Evolutionary conservation across 2,329 filamentous ascomycete genomes (phyloP).

Genomic region (Beauveria caledonica): DNA sequence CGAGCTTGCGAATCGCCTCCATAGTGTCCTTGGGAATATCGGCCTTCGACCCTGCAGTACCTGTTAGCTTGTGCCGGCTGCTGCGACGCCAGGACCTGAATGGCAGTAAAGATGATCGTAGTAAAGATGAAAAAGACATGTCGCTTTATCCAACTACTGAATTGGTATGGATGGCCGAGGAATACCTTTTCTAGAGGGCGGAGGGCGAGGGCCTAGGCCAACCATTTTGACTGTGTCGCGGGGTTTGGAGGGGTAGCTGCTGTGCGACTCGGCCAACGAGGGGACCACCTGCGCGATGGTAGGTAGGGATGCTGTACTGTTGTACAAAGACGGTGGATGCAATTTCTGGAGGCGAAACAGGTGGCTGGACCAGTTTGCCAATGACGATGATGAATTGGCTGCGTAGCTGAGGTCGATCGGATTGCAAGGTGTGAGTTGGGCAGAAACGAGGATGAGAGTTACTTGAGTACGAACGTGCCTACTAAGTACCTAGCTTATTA

Average conservation of each 20-base stretch:
- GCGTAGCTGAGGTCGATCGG: background rate
- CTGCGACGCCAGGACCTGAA: background rate
- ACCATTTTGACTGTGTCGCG: conserved; percentile 13
- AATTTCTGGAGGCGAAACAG: background rate
- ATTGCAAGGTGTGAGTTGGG: conserved; percentile 7
- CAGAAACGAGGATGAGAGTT: background rate
- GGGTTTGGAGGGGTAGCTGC: conserved; percentile 13
- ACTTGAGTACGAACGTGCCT: background rate
- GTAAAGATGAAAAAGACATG: background rate
- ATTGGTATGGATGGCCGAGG: background rate
- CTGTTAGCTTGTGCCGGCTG: background rate
- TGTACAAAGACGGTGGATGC: background rate
- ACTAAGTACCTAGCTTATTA: no score
- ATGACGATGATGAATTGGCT: background rate
- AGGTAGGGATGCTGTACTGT: background rate
- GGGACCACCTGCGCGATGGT: background rate
- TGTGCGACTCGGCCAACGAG: background rate
- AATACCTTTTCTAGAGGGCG: conserved; percentile 13
- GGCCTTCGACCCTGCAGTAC: conserved; percentile 66
- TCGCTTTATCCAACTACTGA: background rate
- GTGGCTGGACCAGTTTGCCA: background rate
- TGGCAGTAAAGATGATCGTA: no score
- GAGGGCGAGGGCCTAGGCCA: conserved; percentile 12
- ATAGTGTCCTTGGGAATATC: conserved; percentile 83
- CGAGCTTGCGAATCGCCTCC: conserved; percentile 70